A percentile compares a stretch with the other conserved stretches of the same genome.
Evolutionary conservation across 1,284 basidiomycete genomes (phyloP).

Genomic region (Mycena sp.): DNA sequence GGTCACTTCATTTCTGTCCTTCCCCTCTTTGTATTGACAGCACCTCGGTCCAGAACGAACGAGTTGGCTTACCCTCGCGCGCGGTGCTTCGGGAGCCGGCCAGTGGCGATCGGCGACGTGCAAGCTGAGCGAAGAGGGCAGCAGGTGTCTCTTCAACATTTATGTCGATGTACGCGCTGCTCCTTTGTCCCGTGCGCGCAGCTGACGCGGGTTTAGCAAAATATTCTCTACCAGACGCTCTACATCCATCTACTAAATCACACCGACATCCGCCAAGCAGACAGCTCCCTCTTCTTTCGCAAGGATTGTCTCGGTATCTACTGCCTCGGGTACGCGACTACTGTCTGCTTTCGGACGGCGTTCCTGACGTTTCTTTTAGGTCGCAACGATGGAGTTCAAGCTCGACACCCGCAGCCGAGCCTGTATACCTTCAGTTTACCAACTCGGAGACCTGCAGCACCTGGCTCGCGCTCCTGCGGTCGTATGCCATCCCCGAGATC

Average conservation of each 20-base stretch:
- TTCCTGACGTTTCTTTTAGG: slow-evolving; percentile 46
- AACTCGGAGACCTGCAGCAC: slow-evolving; percentile 69
- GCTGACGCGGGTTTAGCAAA: slow-evolving; percentile 59
- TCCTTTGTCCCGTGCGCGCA: slow-evolving; percentile 30
- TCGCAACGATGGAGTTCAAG: slow-evolving; percentile 65
- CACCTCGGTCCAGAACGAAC: slow-evolving; percentile 65
- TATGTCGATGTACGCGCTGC: slow-evolving; percentile 72
- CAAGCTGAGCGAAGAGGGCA: slow-evolving; percentile 74
- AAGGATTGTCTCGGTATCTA: slow-evolving; percentile 79
- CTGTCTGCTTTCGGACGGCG: slow-evolving; percentile 9
- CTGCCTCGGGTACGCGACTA: slow-evolving; percentile 60
- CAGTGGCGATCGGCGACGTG: slow-evolving; percentile 80
- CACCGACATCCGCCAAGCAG: slow-evolving; percentile 77
- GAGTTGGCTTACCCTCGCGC: slow-evolving; percentile 75
- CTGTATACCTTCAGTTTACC: slow-evolving; percentile 76
- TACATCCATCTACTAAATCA: slow-evolving; percentile 78
- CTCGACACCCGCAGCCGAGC: slow-evolving; percentile 65
- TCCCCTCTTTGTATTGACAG: slow-evolving; percentile 19
- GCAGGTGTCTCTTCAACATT: slow-evolving; percentile 73
- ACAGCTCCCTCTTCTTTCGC: slow-evolving; percentile 77
- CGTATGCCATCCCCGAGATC: slow-evolving; percentile 81
- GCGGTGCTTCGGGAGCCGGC: slow-evolving; percentile 59
- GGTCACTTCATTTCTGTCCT: slow-evolving; percentile 50
- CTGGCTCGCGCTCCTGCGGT: slow-evolving; percentile 81
- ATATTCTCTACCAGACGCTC: slow-evolving; percentile 76